A percentile compares a stretch with the other conserved stretches of the same genome.
These are phyloP conservation scores for Trichosporon inkin DNA, from an alignment of 1,284 basidiomycete species.

Conservation along the genomic window DNA sequence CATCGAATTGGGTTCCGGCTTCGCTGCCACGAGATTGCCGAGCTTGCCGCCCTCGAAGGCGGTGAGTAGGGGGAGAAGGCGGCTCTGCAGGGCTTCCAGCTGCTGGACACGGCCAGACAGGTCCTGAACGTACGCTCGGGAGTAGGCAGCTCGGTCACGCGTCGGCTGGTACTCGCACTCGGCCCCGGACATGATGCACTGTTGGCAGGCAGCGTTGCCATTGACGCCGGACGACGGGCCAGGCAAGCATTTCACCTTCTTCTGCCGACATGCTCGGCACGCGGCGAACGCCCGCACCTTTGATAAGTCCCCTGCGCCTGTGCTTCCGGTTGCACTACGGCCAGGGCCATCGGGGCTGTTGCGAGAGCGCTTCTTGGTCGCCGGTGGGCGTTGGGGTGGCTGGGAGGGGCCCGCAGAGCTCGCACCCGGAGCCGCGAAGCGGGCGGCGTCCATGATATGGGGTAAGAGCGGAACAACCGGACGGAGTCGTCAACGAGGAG, in stretches of 20 bases:
- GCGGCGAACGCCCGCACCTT: constrained; percentile 45
- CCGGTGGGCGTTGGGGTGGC: neutral
- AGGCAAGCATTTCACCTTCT: constrained; percentile 47
- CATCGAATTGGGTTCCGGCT: neutral
- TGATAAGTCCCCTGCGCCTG: constrained; percentile 26
- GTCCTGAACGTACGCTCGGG: constrained; percentile 47
- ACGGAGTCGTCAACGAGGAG: neutral
- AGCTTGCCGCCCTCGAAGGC: constrained; percentile 34
- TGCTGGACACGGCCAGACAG: constrained; percentile 45
- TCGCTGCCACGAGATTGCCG: neutral
- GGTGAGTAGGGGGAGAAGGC: constrained; percentile 39
- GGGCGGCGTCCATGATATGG: constrained; percentile 3
- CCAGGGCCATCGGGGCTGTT: constrained; percentile 2
- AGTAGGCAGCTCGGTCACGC: constrained; percentile 45
- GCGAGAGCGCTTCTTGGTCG: constrained; percentile 5
- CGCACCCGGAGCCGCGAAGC: constrained; percentile 6
- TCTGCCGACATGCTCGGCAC: constrained; percentile 40
- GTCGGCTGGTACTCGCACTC: constrained; percentile 48
- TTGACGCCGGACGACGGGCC: constrained; percentile 18
- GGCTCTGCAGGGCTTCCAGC: constrained; percentile 36
- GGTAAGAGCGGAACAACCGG: neutral
- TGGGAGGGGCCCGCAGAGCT: constrained; percentile 9
- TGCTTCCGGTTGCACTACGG: neutral
- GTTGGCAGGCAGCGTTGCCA: constrained; percentile 33
- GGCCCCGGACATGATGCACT: constrained; percentile 35